Evolutionary conservation across 129 eudicot genomes (phyloP).

Genomic region (Flaveria trinervia): DNA sequence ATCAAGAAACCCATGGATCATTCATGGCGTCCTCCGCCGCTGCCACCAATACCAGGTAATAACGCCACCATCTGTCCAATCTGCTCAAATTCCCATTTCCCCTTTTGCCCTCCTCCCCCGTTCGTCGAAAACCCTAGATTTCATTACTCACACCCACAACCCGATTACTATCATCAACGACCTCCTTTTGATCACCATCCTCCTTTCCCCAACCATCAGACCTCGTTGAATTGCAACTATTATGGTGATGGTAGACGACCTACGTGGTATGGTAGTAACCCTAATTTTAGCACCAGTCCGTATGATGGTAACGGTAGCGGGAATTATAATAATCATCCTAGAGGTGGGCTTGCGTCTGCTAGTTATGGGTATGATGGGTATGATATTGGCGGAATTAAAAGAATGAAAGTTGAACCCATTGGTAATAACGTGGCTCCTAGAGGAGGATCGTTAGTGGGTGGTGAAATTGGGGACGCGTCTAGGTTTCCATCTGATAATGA

Average conservation of each 20-base stretch:
- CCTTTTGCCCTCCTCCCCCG: conserved; percentile 67
- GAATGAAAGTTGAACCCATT: conserved; percentile 46
- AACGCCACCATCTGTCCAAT: conserved; percentile 55
- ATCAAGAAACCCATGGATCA: conserved; percentile 46
- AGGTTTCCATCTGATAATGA: conserved; percentile 40
- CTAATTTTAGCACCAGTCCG: conserved; percentile 35
- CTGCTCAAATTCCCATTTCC: conserved; percentile 75
- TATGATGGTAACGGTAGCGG: neutral
- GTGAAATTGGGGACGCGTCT: conserved; percentile 24
- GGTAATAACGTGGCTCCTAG: conserved; percentile 20
- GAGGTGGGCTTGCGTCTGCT: conserved; percentile 12
- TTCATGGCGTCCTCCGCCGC: conserved; percentile 64
- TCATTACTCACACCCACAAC: conserved; percentile 31
- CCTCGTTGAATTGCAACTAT: conserved; percentile 7
- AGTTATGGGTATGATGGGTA: conserved; percentile 26
- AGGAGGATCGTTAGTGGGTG: conserved; percentile 14
- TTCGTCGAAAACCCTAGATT: conserved; percentile 48
- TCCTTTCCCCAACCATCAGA: conserved; percentile 31
- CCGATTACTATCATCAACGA: conserved; percentile 15
- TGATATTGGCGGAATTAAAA: conserved; percentile 42
- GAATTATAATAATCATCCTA: neutral
- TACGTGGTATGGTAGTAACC: conserved; percentile 41
- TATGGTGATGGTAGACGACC: conserved; percentile 23
- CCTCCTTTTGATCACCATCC: conserved; percentile 41
- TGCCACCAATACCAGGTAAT: conserved; percentile 48